Evolutionary conservation across 352 stramenopile genomes (phyloP).

Genomic region (Phytophthora foliorum): DNA sequence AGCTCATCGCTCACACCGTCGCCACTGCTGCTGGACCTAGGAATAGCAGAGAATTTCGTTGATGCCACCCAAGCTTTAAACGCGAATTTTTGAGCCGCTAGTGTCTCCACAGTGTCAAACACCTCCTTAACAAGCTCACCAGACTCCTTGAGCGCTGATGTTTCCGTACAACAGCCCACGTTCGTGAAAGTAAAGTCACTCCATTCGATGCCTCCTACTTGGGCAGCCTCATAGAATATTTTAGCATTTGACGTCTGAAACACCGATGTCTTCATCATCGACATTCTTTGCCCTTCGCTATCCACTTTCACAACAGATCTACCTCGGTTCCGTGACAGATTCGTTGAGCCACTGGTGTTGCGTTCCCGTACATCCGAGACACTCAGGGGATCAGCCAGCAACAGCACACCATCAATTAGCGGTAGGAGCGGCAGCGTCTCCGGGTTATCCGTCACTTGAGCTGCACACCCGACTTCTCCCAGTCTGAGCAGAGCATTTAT

Average conservation of each 20-base stretch:
- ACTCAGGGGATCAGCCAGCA: slow-evolving; percentile 47
- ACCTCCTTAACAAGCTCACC: slow-evolving; percentile 53
- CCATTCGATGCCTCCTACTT: slow-evolving; percentile 68
- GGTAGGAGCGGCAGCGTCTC: slow-evolving; percentile 50
- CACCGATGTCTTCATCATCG: slow-evolving; percentile 26
- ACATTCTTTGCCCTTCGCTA: not conserved
- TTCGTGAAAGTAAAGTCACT: slow-evolving; percentile 82
- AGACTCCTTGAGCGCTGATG: slow-evolving; percentile 25
- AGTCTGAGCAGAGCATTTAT: slow-evolving; percentile 53
- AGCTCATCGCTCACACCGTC: not conserved
- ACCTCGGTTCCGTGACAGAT: not conserved
- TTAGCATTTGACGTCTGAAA: slow-evolving; percentile 55
- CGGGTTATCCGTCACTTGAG: slow-evolving; percentile 13
- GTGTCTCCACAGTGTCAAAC: slow-evolving; percentile 35
- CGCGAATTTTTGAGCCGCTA: slow-evolving; percentile 56
- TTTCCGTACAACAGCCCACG: slow-evolving; percentile 40
- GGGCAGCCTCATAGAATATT: slow-evolving; percentile 49
- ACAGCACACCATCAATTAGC: slow-evolving; percentile 67
- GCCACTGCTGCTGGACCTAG: slow-evolving; percentile 18
- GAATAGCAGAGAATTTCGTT: slow-evolving; percentile 49
- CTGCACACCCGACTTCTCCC: slow-evolving; percentile 38
- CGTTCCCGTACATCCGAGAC: slow-evolving; percentile 2
- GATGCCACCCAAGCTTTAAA: slow-evolving; percentile 75
- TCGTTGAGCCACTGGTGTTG: slow-evolving; percentile 17
- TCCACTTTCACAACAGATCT: slow-evolving; percentile 6